Percentiles rank a stretch among this genome's conserved stretches.
Evolutionary conservation across 2,329 filamentous ascomycete species (phyloP).

Genomic region (Cercospora janseana): DNA sequence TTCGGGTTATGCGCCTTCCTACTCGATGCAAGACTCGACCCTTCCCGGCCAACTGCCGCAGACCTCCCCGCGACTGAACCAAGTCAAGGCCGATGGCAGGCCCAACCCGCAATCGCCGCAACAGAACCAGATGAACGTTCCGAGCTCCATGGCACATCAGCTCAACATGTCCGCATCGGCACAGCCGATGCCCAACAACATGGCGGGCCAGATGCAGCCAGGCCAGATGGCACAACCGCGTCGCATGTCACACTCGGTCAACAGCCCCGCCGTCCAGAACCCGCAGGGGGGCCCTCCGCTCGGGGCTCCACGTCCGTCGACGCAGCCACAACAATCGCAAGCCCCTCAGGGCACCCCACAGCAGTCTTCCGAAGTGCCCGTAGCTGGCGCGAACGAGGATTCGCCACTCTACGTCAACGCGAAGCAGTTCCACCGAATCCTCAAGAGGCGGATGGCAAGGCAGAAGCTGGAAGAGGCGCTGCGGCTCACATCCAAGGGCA

Average conservation of each 20-base stretch:
- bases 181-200: constrained; percentile 53
- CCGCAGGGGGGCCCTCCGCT: constrained; percentile 36
- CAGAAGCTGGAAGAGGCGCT: constrained; percentile 92
- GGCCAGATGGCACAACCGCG: constrained; percentile 48
- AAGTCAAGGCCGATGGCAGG: constrained; percentile 60
- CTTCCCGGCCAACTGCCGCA: constrained; percentile 63
- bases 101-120: constrained; percentile 73
- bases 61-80: constrained; percentile 71
- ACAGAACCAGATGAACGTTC: constrained; percentile 59
- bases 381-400: constrained; percentile 72
- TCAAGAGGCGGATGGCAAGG: constrained; percentile 88
- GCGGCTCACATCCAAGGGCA: constrained; percentile 86
- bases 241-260: constrained; percentile 71
- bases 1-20: constrained; percentile 69
- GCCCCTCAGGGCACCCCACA: constrained; percentile 53
- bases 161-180: constrained; percentile 52
- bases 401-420: constrained; percentile 96
- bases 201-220: constrained; percentile 43
- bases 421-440: constrained; percentile 95
- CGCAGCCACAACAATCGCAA: constrained; percentile 57
- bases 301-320: constrained; percentile 69
- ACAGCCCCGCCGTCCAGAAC: constrained; percentile 60
- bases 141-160: constrained; percentile 46
- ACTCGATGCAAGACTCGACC: constrained; percentile 66
- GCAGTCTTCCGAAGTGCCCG: constrained; percentile 72